Conservation (phyloP, 352 stramenopile genomes). For the Phytophthora europaea region DNA sequence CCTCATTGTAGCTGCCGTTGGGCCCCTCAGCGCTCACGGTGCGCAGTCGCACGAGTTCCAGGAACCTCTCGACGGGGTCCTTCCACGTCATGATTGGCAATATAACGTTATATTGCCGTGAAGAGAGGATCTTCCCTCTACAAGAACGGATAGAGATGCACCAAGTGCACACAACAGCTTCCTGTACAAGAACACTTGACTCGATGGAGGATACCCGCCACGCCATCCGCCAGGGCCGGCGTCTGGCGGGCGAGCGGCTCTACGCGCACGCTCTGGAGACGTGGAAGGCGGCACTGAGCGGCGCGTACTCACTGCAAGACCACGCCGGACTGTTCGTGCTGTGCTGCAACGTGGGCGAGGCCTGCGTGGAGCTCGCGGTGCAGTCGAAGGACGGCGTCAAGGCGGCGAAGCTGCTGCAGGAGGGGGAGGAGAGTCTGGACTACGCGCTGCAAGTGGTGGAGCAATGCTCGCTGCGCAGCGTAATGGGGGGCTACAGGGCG, state of each 20-base stretch:
- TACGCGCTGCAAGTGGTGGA: slow-evolving; percentile 66
- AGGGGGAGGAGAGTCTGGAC: slow-evolving; percentile 49
- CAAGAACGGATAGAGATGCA: slow-evolving; percentile 5
- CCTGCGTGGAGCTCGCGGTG: slow-evolving; percentile 39
- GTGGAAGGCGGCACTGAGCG: slow-evolving; percentile 63
- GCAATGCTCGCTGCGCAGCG: slow-evolving; percentile 39
- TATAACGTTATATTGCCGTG: not conserved
- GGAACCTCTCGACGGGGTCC: slow-evolving; percentile 66
- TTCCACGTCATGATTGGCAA: slow-evolving; percentile 25
- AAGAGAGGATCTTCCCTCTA: slow-evolving; percentile 9
- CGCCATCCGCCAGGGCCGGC: slow-evolving; percentile 52
- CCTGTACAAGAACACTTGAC: slow-evolving; percentile 10
- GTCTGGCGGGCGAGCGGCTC: slow-evolving; percentile 44
- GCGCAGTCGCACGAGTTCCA: slow-evolving; percentile 83
- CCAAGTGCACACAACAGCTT: not conserved
- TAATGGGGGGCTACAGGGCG: slow-evolving; percentile 32
- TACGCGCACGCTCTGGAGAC: slow-evolving; percentile 43
- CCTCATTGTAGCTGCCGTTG: slow-evolving; percentile 72
- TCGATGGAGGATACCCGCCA: slow-evolving; percentile 44
- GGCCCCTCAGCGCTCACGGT: slow-evolving; percentile 84
- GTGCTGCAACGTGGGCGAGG: slow-evolving; percentile 74
- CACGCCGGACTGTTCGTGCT: slow-evolving; percentile 75
- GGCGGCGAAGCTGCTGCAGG: slow-evolving; percentile 21
- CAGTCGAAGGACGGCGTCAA: slow-evolving; percentile 1
- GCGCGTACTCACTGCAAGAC: slow-evolving; percentile 59